These are phyloP conservation scores for Exophiala oligosperma DNA, from an alignment of 2,329 filamentous ascomycete species.

Conservation along the genomic window DNA sequence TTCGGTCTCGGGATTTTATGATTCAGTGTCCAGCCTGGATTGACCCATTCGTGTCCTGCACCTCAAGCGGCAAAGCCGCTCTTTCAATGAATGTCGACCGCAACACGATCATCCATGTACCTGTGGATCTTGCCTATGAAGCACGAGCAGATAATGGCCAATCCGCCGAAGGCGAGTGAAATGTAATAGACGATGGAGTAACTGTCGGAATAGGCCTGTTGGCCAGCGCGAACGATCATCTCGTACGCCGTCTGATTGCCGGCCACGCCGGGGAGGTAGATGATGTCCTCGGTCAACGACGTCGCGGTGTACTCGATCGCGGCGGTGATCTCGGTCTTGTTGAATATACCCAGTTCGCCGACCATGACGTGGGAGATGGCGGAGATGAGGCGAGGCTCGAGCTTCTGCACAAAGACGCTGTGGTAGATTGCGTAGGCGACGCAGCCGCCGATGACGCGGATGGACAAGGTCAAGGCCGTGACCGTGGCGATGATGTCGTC, in stretches of 20 bases:
- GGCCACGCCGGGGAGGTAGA: slow-evolving; percentile 50
- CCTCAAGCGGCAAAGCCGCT: background rate
- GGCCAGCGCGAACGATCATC: slow-evolving; percentile 56
- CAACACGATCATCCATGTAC: slow-evolving; percentile 61
- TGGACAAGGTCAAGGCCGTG: slow-evolving; percentile 66
- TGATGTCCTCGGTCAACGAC: slow-evolving; percentile 56
- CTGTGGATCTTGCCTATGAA: slow-evolving; percentile 60
- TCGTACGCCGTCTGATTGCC: slow-evolving; percentile 49
- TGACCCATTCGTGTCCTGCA: too few species aligned
- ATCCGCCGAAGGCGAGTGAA: slow-evolving; percentile 61
- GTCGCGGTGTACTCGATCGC: slow-evolving; percentile 56
- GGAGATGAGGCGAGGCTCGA: slow-evolving; percentile 44
- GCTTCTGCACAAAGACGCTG: slow-evolving; percentile 50
- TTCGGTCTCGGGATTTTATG: too few species aligned
- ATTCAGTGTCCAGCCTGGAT: too few species aligned
- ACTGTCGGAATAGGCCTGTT: slow-evolving; percentile 57
- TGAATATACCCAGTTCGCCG: slow-evolving; percentile 51
- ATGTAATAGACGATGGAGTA: slow-evolving; percentile 64
- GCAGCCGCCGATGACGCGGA: slow-evolving; percentile 67
- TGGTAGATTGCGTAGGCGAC: slow-evolving; percentile 65
- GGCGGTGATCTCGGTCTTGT: slow-evolving; percentile 46
- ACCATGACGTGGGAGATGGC: slow-evolving; percentile 55
- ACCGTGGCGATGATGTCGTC: slow-evolving; percentile 69
- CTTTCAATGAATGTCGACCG: slow-evolving; percentile 47
- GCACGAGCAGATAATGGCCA: slow-evolving; percentile 57